Base-by-base conservation (phyloP, 2,329 filamentous ascomycete species). In the Aspergillus awamori region DNA sequence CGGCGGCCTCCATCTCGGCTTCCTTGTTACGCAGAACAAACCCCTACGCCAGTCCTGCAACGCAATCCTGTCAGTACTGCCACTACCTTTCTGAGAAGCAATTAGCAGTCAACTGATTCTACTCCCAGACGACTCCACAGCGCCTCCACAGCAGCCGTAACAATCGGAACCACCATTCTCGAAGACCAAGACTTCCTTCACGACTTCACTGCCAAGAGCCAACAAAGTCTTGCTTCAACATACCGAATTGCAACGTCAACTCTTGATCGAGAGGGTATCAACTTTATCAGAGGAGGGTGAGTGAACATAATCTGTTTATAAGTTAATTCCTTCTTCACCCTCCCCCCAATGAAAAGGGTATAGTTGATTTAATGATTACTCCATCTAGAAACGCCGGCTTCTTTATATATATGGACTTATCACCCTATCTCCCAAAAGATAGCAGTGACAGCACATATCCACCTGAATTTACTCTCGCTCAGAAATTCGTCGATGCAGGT, bases 381-480 rank as follows among this genome's bases (percentile, higher is more conserved):
- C 20, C 20, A 20, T 20, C 20, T 20, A 75, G 72, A 20, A 81
- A 81, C 62, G 79, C 80, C 11, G 81, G 78, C 0, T 81, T 82
- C 65, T 82, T 82, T 59, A 57, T 82, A 4, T 82, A 79, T 71
- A 67, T 79, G 11, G 76, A 82, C 60, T 64, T 74, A 15, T 79
- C 78, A 0, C 76, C 77, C 0, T 81, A 77, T 59, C 67, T 85
- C 38, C 71, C 67, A 0, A 36, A 13, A 15, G 11, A 36, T 36
- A 36, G 1, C 5, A 6, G 11, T 36, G 1, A 36, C 1, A 36
- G 33, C 33, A 36, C 43, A 26, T 26, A 22, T 49, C 76, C 78
- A 53, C 68, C 74, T 1, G 82, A 85, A 64, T 81, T 80, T 63
- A 73, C 70, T 11, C 68, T 86, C 11, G 79, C 80, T 0, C 73